phyloP scores from a whole-genome alignment of 1,284 basidiomycete genomes.

The Austropuccinia psidii region DNA sequence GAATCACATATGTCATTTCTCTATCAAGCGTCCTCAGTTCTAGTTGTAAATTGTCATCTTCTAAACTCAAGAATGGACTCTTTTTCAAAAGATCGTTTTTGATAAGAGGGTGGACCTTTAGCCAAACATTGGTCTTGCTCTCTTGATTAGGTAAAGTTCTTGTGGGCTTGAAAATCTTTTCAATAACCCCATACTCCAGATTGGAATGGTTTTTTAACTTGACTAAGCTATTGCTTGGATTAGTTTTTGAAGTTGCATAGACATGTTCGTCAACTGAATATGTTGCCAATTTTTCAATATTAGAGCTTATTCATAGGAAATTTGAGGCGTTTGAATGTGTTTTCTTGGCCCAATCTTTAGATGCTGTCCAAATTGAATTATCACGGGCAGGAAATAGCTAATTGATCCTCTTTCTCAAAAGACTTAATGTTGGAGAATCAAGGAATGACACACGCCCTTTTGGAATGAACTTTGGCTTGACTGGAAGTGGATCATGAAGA shows the following conservation, averaged over 20 bases:
- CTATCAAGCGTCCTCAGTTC: background rate
- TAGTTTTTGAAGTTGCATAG: background rate
- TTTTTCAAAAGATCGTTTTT: background rate
- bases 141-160: background rate
- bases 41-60: too few relatives aligned
- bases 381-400: background rate
- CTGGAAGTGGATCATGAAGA: background rate
- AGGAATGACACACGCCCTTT: background rate
- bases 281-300: too few relatives aligned
- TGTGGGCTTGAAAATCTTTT: slow-evolving; percentile 2
- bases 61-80: slow-evolving; percentile 13
- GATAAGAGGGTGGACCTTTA: slow-evolving; percentile 9
- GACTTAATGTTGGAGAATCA: background rate
- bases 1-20: background rate
- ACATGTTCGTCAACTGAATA: background rate
- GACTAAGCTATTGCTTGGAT: slow-evolving; percentile 25
- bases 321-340: too few relatives aligned
- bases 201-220: background rate
- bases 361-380: background rate
- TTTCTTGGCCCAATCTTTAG: background rate
- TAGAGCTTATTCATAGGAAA: too few relatives aligned
- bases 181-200: slow-evolving; percentile 1
- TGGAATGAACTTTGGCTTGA: background rate
- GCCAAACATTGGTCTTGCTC: background rate
- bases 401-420: slow-evolving; percentile 14